A percentile compares a stretch with the other conserved stretches of the same genome.
These are phyloP conservation scores for Suhomyces guaymorum DNA, from an alignment of 1,139 yeast genomes.

Conservation along the genomic window DNA sequence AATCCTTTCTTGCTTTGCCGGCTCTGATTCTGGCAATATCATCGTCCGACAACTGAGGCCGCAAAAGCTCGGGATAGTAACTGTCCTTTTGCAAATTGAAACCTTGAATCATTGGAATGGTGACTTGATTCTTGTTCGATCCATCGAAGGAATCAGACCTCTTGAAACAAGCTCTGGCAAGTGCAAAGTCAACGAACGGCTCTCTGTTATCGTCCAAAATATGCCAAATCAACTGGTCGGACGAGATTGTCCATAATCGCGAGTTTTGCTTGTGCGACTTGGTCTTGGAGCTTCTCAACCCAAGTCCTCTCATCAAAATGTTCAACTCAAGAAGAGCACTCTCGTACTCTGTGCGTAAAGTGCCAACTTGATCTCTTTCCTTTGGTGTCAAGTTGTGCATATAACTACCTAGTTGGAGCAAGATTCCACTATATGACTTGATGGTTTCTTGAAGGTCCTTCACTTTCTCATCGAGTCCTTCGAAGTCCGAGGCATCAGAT, in stretches of 20 bases:
- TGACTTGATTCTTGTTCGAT: constrained; percentile 60
- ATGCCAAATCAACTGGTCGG: constrained; percentile 73
- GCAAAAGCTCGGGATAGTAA: constrained; percentile 68
- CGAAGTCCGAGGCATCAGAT: constrained; percentile 65
- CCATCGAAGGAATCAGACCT: constrained; percentile 57
- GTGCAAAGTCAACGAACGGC: constrained; percentile 72
- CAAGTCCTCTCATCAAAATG: constrained; percentile 67
- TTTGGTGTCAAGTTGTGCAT: constrained; percentile 24
- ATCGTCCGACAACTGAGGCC: constrained; percentile 43
- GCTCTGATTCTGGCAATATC: constrained; percentile 8
- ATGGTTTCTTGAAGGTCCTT: constrained; percentile 57
- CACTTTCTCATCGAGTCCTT: constrained; percentile 55
- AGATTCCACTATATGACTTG: constrained; percentile 42
- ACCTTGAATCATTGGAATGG: constrained; percentile 66
- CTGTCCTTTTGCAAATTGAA: constrained; percentile 64
- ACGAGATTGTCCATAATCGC: constrained; percentile 40
- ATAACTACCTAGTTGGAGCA: constrained; percentile 43
- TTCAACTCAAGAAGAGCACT: constrained; percentile 58
- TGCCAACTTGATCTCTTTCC: constrained; percentile 33
- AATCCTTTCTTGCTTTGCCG: constrained; percentile 1
- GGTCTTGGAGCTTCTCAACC: constrained; percentile 45
- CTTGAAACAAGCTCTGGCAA: constrained; percentile 63
- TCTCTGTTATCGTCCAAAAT: constrained; percentile 53
- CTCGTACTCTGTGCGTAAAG: constrained; percentile 58
- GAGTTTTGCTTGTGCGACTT: constrained; percentile 30